Evolutionary conservation across 2,329 filamentous ascomycete genomes (phyloP).

Genomic region (Sporothrix brasiliensis): DNA sequence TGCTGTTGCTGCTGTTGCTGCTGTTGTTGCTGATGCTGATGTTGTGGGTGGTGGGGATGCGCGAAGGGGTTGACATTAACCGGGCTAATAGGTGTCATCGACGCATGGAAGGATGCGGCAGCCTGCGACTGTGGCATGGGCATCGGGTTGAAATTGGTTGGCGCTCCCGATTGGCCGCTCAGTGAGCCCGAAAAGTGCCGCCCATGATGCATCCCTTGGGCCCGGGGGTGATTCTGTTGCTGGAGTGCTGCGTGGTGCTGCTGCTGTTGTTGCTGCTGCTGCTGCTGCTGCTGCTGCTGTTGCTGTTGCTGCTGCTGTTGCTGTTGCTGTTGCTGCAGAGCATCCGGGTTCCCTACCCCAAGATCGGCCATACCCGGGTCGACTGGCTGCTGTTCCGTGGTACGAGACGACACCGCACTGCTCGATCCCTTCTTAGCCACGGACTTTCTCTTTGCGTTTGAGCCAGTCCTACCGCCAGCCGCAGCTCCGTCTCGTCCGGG

Average conservation of each 20-base stretch:
- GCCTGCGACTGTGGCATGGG: slow-evolving; percentile 48
- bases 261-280: slow-evolving; percentile 41
- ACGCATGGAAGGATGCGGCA: slow-evolving; percentile 46
- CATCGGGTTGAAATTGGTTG: slow-evolving; percentile 49
- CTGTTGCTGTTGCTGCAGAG: slow-evolving; percentile 41
- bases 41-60: slow-evolving; percentile 38
- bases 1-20: slow-evolving; percentile 31
- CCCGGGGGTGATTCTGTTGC: slow-evolving; percentile 39
- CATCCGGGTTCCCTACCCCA: slow-evolving; percentile 30
- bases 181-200: slow-evolving; percentile 49
- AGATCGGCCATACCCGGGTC: slow-evolving; percentile 47
- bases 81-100: slow-evolving; percentile 58
- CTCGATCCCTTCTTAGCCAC: slow-evolving; percentile 45
- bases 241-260: slow-evolving; percentile 20
- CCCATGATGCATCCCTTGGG: slow-evolving; percentile 46
- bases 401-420: slow-evolving; percentile 40
- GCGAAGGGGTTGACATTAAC: slow-evolving; percentile 48
- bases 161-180: slow-evolving; percentile 48
- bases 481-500: slow-evolving; percentile 24
- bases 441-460: slow-evolving; percentile 46
- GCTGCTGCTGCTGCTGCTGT: slow-evolving; percentile 44
- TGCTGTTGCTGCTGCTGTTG: slow-evolving; percentile 45
- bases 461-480: slow-evolving; percentile 34
- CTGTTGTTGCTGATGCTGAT: slow-evolving; percentile 38
- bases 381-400: slow-evolving; percentile 44